Evolutionary conservation across 305 asterid genomes (phyloP).

Genomic region (Fraxinus sp.): DNA sequence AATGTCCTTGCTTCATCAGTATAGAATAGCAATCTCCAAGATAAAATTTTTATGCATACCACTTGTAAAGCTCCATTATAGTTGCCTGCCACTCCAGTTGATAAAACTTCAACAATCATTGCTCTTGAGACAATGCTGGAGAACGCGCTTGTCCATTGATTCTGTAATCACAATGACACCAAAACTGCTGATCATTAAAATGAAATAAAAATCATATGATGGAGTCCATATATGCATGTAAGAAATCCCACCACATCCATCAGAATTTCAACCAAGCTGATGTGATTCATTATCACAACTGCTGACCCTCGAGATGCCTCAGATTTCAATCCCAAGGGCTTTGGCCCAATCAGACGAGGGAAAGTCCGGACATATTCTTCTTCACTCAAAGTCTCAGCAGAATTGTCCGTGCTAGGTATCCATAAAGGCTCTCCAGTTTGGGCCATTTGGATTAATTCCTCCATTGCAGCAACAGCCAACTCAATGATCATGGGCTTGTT

Average conservation of each 20-base stretch:
- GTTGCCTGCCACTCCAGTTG: constrained; percentile 75
- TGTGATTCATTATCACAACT: constrained; percentile 80
- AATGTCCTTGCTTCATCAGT: not conserved
- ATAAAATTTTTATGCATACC: constrained; percentile 33
- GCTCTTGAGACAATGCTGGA: constrained; percentile 67
- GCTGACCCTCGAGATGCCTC: constrained; percentile 82
- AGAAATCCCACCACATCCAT: constrained; percentile 55
- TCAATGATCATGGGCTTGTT: constrained; percentile 75
- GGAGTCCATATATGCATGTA: not conserved
- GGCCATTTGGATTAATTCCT: constrained; percentile 77
- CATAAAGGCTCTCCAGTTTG: constrained; percentile 82
- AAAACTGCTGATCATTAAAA: not conserved
- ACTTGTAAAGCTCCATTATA: constrained; percentile 74
- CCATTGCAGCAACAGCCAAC: constrained; percentile 96
- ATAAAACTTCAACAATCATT: constrained; percentile 58
- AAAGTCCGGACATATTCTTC: constrained; percentile 67
- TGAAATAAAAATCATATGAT: not conserved
- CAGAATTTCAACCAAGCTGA: constrained; percentile 72
- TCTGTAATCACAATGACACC: constrained; percentile 34
- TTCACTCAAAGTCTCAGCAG: constrained; percentile 43
- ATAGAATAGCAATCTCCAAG: not conserved
- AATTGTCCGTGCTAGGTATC: constrained; percentile 46
- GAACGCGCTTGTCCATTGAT: constrained; percentile 64
- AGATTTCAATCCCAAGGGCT: constrained; percentile 66
- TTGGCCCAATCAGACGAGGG: constrained; percentile 91